Evolutionary conservation across 2,329 filamentous ascomycete species (phyloP), one percentile per base, ranked within the genome.

Genomic region (Cladophialophora psammophila): DNA sequence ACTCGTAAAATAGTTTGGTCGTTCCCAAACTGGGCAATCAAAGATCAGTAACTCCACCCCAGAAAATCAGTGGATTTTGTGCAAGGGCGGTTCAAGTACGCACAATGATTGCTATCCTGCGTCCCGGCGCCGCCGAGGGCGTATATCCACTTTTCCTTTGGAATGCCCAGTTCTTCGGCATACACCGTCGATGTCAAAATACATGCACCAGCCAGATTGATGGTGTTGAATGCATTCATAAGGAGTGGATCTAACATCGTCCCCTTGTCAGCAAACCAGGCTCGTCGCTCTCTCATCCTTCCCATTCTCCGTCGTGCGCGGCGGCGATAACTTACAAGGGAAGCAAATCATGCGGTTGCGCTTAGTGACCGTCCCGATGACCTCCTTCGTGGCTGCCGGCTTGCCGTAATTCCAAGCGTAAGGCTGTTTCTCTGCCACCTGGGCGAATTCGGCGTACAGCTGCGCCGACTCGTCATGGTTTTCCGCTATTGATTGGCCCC

Each of bases 191-290:
- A 87, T 0, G 88, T 91, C 3, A 91, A 66, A 15, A 91, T 80
- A 64, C 84, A 83, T 7, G 88, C 87, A 0, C 82, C 86, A 2
- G 88, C 84, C 13, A 91, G 78, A 67, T 91, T 91, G 40, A 91
- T 84, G 1, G 83, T 88, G 70, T 91, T 91, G 77, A 90, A 91
- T 0, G 89, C 88, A 72, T 91, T 91, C 88, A 91, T 90, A 9
- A 90, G 76, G 0, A 91, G 78, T 0, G 88, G 87, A 76, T 91
- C 88, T 90, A 56, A 1, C 26, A 20, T 8, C 18, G 5, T 26
- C 26, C 45, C n/a, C 10, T 35, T 8, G 60, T 75, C 67, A 75
- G 69, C 57, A 64, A 38, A 18, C n/a, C 26, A 8, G 1, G 26
- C 26, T 26, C 26, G 26, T 26, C 3, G 7, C 31, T 26, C 58